phyloP scores from a whole-genome alignment of 768 basidiomycete species.

The Mycena rebaudengoi region DNA sequence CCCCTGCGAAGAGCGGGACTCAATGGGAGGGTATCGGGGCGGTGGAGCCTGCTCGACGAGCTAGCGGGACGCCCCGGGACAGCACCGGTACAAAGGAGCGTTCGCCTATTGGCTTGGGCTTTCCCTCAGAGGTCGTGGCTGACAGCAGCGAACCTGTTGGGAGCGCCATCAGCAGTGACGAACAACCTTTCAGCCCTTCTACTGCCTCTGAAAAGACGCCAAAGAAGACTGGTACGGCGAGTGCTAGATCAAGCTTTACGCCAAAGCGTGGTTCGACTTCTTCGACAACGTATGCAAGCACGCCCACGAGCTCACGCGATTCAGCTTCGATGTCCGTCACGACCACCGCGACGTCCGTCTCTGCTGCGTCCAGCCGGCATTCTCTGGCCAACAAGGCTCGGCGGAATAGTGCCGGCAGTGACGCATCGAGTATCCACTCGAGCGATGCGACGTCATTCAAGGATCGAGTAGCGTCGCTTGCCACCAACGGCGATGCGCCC shows the following conservation, averaged over 20 bases:
- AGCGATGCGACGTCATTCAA: constrained; percentile 69
- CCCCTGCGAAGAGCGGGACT: constrained; percentile 69
- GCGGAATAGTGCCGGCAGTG: constrained; percentile 89
- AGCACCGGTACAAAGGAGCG: constrained; percentile 54
- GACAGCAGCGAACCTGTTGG: constrained; percentile 53
- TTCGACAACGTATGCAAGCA: constrained; percentile 86
- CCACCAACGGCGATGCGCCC: constrained; percentile 62
- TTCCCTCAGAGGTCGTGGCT: constrained; percentile 41
- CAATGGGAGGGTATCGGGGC: constrained; percentile 81
- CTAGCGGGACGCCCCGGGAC: constrained; percentile 51
- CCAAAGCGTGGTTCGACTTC: constrained; percentile 90
- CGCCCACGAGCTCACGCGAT: constrained; percentile 85
- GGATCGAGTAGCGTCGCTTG: constrained; percentile 73
- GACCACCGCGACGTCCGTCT: constrained; percentile 81
- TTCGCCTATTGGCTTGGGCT: constrained; percentile 43
- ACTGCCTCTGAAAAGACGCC: constrained; percentile 67
- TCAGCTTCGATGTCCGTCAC: constrained; percentile 83
- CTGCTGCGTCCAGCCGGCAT: constrained; percentile 76
- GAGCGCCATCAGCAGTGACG: constrained; percentile 66
- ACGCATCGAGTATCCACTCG: constrained; percentile 80
- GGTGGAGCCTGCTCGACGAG: constrained; percentile 46
- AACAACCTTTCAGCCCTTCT: constrained; percentile 53
- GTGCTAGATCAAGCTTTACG: constrained; percentile 78
- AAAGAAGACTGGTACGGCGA: constrained; percentile 68
- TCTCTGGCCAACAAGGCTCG: constrained; percentile 73